Conservation (phyloP, 805 yeast genomes). For the Pichia scutulata region DNA sequence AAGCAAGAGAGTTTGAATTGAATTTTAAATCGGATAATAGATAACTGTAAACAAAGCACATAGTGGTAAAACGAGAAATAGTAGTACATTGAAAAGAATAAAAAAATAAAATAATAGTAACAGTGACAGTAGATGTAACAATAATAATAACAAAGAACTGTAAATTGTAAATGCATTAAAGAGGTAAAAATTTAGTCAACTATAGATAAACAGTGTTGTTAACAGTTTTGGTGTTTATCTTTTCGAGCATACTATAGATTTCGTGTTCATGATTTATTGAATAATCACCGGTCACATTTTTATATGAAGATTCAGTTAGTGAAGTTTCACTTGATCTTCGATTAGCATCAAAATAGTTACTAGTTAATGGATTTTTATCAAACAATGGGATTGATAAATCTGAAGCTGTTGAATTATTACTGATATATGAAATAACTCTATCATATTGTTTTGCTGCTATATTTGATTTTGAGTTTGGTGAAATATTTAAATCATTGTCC, state of each 20-base stretch:
- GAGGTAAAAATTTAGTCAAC: not conserved
- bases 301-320: not conserved
- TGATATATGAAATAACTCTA: not conserved
- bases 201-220: constrained; percentile 15
- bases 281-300: constrained; percentile 3
- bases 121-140: no score
- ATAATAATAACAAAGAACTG: not conserved
- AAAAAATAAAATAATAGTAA: no score
- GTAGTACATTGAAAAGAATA: no score
- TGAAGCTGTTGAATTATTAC: not conserved
- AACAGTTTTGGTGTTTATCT: constrained; percentile 13
- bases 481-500: not conserved
- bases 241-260: constrained; percentile 10
- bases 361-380: not conserved
- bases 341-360: not conserved
- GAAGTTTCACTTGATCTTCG: not conserved
- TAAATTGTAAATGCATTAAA: not conserved
- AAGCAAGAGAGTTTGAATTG: no score
- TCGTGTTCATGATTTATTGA: constrained; percentile 5
- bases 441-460: not conserved
- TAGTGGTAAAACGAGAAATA: no score
- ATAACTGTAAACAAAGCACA: no score
- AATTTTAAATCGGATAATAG: no score
- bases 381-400: not conserved
- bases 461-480: not conserved